A percentile compares a stretch with the other conserved stretches of the same genome.
These are phyloP conservation scores for Solanum tacnaense DNA, from an alignment of 257 asterid species.

Conservation along the genomic window DNA sequence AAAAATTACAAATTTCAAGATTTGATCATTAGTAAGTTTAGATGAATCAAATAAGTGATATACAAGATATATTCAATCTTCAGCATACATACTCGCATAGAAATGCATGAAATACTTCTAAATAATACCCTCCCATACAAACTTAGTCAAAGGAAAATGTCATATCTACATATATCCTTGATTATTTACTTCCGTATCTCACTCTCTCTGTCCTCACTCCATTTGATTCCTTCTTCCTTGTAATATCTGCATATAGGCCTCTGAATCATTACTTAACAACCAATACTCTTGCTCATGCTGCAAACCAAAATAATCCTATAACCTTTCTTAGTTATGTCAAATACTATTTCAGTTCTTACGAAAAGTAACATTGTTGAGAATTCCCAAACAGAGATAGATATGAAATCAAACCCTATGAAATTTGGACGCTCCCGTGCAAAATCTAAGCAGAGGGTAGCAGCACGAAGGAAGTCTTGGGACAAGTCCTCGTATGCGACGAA, in stretches of 20 bases:
- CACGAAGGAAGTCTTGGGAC: conserved; percentile 39
- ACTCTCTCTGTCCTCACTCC: not conserved
- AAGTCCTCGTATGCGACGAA: conserved; percentile 66
- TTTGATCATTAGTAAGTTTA: not conserved
- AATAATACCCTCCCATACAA: not conserved
- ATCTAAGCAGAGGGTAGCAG: conserved; percentile 51
- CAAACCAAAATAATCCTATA: not conserved
- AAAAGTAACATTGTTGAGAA: not conserved
- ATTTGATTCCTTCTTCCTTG: not conserved
- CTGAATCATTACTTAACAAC: not conserved
- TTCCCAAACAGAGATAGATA: not conserved
- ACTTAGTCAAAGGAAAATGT: not conserved
- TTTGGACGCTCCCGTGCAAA: conserved; percentile 59
- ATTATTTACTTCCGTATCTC: not conserved
- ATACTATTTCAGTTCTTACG: not conserved
- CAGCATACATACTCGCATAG: not conserved
- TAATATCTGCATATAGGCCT: not conserved
- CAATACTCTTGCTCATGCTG: not conserved
- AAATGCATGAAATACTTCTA: not conserved
- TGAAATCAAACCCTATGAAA: conserved; percentile 49
- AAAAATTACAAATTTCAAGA: not conserved
- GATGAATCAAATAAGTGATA: not conserved
- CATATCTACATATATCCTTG: not conserved
- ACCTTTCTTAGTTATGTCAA: not conserved
- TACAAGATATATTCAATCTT: not conserved